Evolutionary conservation across 345 rosid species (phyloP).

Genomic region (Populus euphratica): DNA sequence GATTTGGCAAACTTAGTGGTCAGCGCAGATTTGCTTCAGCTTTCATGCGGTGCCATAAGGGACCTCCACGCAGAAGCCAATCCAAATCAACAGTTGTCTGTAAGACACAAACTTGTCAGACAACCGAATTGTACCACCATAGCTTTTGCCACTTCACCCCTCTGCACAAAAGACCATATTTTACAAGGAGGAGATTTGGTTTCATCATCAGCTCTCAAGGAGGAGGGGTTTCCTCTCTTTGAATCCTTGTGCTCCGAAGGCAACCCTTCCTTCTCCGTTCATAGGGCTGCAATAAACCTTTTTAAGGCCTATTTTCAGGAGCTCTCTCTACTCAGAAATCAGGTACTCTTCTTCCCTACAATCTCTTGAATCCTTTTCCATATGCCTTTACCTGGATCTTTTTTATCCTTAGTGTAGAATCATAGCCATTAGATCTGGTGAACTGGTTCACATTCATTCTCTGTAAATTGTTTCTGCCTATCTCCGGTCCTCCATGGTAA

Average conservation of each 20-base stretch:
- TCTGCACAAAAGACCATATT: constrained; percentile 5
- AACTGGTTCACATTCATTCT: constrained; percentile 1
- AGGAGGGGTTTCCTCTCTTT: constrained; percentile 18
- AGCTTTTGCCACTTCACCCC: constrained; percentile 42
- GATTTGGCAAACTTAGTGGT: constrained; percentile 46
- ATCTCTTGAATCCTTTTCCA: neutral
- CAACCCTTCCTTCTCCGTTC: constrained; percentile 37
- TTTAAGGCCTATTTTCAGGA: constrained; percentile 24
- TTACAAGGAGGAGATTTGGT: constrained; percentile 22
- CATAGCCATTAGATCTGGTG: neutral
- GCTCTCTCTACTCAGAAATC: constrained; percentile 33
- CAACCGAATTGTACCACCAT: constrained; percentile 18
- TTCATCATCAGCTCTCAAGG: constrained; percentile 27
- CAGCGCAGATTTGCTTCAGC: constrained; percentile 41
- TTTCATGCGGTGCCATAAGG: constrained; percentile 39
- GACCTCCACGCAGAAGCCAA: constrained; percentile 14
- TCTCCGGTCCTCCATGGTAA: no score
- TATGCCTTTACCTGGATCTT: neutral
- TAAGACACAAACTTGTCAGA: constrained; percentile 15
- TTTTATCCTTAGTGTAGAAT: neutral
- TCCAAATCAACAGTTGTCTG: constrained; percentile 8
- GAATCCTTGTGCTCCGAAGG: constrained; percentile 41
- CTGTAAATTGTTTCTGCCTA: no score
- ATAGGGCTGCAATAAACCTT: constrained; percentile 32
- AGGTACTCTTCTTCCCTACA: constrained; percentile 30